Evolutionary conservation across 2,329 filamentous ascomycete species (phyloP).

Genomic region (Botryotinia narcissicola): DNA sequence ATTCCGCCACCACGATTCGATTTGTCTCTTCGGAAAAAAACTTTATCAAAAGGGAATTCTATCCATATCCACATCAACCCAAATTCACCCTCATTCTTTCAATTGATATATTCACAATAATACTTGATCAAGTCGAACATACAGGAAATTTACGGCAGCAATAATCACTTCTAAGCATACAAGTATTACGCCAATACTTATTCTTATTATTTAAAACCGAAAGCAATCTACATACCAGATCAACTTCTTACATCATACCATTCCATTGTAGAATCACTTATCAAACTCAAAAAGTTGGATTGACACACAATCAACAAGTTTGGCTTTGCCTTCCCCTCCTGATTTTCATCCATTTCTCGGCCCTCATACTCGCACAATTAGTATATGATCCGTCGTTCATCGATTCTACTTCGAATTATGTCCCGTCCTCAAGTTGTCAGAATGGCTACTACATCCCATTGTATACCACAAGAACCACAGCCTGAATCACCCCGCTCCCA

Average conservation of each 20-base stretch:
- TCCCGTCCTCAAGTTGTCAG: conserved; percentile 32
- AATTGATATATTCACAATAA: not conserved
- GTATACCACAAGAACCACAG: conserved; percentile 34
- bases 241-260: conserved; percentile 12
- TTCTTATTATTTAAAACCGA: too few relatives aligned
- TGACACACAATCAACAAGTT: conserved; percentile 1
- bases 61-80: not conserved
- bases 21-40: not conserved
- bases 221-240: too few relatives aligned
- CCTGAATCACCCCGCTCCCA: conserved; percentile 32
- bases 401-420: conserved; percentile 26
- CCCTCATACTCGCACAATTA: not conserved
- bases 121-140: not conserved
- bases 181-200: not conserved
- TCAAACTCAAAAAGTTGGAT: not conserved
- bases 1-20: not conserved
- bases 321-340: not conserved
- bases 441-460: conserved; percentile 36
- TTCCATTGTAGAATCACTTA: not conserved
- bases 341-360: not conserved
- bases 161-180: not conserved
- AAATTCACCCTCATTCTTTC: not conserved
- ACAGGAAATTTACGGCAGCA: not conserved
- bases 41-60: not conserved
- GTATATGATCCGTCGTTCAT: conserved; percentile 17